Percentiles rank a stretch among this genome's conserved stretches.
Conservation (phyloP, 768 basidiomycete genomes). For the Panaeolus cyanescens region DNA sequence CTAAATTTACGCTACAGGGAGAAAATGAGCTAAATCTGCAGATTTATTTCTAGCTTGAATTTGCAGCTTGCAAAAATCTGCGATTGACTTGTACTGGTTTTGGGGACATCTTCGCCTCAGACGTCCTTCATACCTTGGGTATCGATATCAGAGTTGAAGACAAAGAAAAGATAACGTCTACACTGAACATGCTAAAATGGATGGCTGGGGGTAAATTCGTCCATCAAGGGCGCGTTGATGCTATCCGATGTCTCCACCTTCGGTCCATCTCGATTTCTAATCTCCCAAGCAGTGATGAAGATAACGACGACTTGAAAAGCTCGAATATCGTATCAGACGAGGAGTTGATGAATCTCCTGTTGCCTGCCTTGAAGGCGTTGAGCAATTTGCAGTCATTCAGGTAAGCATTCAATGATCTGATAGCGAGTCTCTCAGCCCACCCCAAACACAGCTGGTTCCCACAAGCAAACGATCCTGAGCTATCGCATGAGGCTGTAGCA, state of each 20-base stretch:
- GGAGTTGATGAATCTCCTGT: background rate
- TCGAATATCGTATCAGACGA: background rate
- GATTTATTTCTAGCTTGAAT: no score
- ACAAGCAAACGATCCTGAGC: background rate
- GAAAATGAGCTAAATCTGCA: no score
- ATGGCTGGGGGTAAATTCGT: background rate
- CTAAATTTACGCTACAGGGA: no score
- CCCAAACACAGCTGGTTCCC: background rate
- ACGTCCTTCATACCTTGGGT: background rate
- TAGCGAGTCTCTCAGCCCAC: background rate
- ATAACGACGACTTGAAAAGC: background rate
- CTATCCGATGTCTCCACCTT: background rate
- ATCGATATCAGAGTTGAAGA: background rate
- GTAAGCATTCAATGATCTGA: background rate
- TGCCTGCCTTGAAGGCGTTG: background rate
- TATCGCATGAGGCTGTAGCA: background rate
- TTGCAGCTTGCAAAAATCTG: background rate
- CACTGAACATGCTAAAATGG: background rate
- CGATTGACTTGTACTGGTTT: background rate
- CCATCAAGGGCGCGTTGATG: background rate
- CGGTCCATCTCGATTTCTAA: background rate
- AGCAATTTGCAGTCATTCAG: background rate
- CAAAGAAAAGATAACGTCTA: background rate
- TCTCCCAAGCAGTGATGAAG: background rate
- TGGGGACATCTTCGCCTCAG: background rate